These are phyloP conservation scores for Amanita subjunquillea DNA, from an alignment of 768 basidiomycete genomes.

Conservation along the genomic window DNA sequence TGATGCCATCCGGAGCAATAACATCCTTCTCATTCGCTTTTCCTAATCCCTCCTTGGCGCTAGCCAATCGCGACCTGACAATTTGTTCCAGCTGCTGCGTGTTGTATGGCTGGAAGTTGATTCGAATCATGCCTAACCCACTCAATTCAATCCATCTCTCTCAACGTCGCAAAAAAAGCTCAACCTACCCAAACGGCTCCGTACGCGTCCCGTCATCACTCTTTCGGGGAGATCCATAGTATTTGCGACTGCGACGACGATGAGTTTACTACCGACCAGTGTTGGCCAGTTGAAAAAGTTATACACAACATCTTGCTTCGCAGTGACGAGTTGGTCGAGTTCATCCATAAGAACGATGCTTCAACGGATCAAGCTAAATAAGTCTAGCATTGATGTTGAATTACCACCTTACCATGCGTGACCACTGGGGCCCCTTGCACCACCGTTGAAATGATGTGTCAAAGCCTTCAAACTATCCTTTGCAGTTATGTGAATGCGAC, in stretches of 20 bases:
- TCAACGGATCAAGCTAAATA: not conserved
- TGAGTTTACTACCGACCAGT: constrained; percentile 73
- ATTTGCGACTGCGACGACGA: constrained; percentile 96
- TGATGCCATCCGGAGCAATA: constrained; percentile 51
- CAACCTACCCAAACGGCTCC: constrained; percentile 81
- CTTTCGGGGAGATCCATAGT: constrained; percentile 97
- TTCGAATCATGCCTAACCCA: constrained; percentile 70
- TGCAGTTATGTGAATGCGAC: constrained; percentile 54
- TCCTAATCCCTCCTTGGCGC: constrained; percentile 41
- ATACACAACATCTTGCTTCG: constrained; percentile 97
- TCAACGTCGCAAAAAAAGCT: not conserved
- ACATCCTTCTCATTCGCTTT: constrained; percentile 38
- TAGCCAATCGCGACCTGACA: constrained; percentile 69
- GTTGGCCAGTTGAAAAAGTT: constrained; percentile 99
- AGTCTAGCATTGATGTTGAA: not conserved
- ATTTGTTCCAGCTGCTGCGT: constrained; percentile 74
- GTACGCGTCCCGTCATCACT: constrained; percentile 84
- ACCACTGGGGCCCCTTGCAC: constrained; percentile 59
- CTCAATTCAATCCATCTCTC: not conserved
- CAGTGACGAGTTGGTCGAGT: constrained; percentile 90
- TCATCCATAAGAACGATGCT: constrained; percentile 99
- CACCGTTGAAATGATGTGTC: constrained; percentile 65
- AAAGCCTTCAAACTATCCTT: constrained; percentile 80
- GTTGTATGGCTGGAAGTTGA: constrained; percentile 87
- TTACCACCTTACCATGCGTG: constrained; percentile 69